Percentiles rank a stretch among this genome's conserved stretches.
Evolutionary conservation across 2,329 filamentous ascomycete genomes (phyloP).

Genomic region (Fragosphaeria purpurea): DNA sequence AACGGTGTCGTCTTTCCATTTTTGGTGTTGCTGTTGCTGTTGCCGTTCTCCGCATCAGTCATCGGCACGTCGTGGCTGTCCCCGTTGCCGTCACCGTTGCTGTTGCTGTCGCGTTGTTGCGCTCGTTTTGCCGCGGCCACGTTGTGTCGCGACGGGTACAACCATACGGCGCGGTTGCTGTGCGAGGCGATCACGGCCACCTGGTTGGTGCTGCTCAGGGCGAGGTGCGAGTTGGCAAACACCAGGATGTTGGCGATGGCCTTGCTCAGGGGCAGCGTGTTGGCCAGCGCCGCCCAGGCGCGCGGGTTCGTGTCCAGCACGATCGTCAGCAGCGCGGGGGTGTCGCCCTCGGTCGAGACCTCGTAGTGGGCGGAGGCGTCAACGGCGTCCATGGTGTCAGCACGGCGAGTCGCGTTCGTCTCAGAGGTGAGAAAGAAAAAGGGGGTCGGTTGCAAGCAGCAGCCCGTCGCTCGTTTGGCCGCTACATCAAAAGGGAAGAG

Average conservation of each 20-base stretch:
- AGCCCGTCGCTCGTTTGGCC: too few relatives aligned
- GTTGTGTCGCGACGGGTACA: constrained; percentile 57
- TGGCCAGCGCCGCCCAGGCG: constrained; percentile 69
- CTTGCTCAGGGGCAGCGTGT: constrained; percentile 67
- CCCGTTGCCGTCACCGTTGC: constrained; percentile 39
- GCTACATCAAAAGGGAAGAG: too few relatives aligned
- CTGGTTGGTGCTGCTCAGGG: constrained; percentile 87
- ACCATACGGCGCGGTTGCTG: constrained; percentile 74
- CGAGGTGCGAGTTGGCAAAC: constrained; percentile 93
- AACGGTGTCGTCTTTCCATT: constrained; percentile 18
- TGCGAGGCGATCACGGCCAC: constrained; percentile 88
- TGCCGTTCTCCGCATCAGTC: too few relatives aligned
- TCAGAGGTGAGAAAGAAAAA: neutral
- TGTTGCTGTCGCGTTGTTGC: constrained; percentile 16
- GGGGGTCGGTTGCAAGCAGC: neutral
- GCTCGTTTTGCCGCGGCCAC: constrained; percentile 70
- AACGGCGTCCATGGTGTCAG: constrained; percentile 39
- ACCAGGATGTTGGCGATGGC: constrained; percentile 83
- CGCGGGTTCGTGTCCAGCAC: constrained; percentile 94
- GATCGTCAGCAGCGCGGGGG: constrained; percentile 78
- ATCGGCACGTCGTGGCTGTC: constrained; percentile 9
- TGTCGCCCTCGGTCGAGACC: constrained; percentile 41
- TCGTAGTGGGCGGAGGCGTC: constrained; percentile 54
- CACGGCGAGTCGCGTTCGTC: neutral
- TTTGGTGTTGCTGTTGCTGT: neutral